Conservation (phyloP, 179 eudicot genomes). For the Sideroxylon spinosum region DNA sequence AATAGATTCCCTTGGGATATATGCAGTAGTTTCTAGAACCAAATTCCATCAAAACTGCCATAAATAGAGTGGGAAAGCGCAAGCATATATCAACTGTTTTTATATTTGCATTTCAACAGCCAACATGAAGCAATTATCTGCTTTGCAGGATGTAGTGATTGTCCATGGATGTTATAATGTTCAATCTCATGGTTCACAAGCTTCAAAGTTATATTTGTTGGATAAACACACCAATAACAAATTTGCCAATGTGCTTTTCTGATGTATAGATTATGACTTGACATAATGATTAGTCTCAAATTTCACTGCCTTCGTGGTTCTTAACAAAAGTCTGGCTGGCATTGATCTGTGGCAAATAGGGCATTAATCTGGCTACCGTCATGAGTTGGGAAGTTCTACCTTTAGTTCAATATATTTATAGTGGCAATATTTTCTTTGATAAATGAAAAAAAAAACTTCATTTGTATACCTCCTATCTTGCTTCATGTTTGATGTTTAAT, state of each 20-base stretch:
- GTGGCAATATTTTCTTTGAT: background rate
- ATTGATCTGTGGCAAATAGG: background rate
- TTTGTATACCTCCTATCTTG: background rate
- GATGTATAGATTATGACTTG: background rate
- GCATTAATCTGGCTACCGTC: background rate
- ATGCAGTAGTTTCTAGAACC: background rate
- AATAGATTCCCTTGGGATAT: background rate
- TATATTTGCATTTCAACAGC: background rate
- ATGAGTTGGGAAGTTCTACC: background rate
- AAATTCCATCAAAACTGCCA: background rate
- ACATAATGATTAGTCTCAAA: background rate
- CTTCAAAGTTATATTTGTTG: background rate
- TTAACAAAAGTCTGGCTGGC: background rate
- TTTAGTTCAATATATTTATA: background rate
- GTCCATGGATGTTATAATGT: background rate
- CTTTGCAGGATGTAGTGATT: background rate
- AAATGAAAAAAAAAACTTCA: no score
- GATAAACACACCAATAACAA: background rate
- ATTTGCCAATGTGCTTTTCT: background rate
- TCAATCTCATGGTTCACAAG: background rate
- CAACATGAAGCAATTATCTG: background rate
- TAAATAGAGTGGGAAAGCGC: background rate
- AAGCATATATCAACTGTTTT: background rate
- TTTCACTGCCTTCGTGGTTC: background rate
- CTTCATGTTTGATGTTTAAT: background rate